Evolutionary conservation across 805 yeast genomes (phyloP), one percentile per base, ranked within the genome.

Genomic region (Yarrowia sp.): DNA sequence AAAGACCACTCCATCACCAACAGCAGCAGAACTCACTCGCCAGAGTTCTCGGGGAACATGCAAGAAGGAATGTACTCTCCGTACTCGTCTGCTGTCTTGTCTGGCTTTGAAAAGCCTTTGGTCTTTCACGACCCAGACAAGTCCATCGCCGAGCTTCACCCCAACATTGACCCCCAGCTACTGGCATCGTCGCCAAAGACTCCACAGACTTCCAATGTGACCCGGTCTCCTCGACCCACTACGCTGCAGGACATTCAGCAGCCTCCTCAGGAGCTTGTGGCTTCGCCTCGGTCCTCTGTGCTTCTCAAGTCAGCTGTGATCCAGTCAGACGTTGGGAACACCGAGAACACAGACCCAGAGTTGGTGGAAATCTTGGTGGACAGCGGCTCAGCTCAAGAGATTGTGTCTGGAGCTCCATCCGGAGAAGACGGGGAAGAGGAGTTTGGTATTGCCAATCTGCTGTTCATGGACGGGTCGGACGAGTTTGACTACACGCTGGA

Each of bases 401-500:
- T n/a, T 6, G 42, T 7, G 42, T 38, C 17, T 13, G 42, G 15
- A 11, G 15, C 42, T 15, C 10, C 33, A 0, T 51, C 58, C 1
- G 33, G 35, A 5, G 58, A 38, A 13, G 55, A 48, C 3, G 15
- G 14, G n/a, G 38, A 47, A 8, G 57, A 51, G 43, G 58, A 36
- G 43, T 36, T 51, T 36, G 58, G 58, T 14, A 51, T 51, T 11
- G 58, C 58, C 33, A 51, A 51, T 33, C 43, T 51, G 43, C 58
- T 51, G 33, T 51, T 51, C 17, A 17, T 51, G 43, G 58, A 51
- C 18, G 58, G 58, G 11, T 51, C 58, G n/a, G 58, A 51, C 43
- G 58, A 51, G 43, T 51, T 51, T n/a, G 58, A 51, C 58, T 51
- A 51, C 58, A 51, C 58, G 33, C 58, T 51, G 13, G 28, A 38